Conservation (phyloP, 2,329 filamentous ascomycete species). For the Sporothrix schenckii region DNA sequence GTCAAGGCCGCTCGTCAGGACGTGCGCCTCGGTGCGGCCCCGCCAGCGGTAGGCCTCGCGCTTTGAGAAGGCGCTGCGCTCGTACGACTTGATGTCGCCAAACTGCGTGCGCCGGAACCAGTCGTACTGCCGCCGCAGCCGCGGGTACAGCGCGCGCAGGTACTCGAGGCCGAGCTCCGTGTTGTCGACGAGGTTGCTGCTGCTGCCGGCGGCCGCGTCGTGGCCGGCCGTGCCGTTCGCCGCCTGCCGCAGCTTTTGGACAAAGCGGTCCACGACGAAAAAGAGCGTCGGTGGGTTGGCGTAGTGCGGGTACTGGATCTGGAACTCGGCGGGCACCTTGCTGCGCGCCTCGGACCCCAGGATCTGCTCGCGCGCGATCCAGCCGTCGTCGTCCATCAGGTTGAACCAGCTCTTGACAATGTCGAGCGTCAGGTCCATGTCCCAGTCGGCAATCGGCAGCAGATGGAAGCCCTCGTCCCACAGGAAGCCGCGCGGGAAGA, state of each 20-base stretch:
- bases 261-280: constrained; percentile 80
- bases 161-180: constrained; percentile 69
- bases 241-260: constrained; percentile 70
- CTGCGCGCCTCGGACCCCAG: constrained; percentile 87
- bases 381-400: constrained; percentile 94
- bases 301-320: constrained; percentile 94
- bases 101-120: constrained; percentile 94
- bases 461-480: constrained; percentile 99
- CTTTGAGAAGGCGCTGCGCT: constrained; percentile 82
- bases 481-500: constrained; percentile 94
- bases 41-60: constrained; percentile 96
- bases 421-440: constrained; percentile 82
- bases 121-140: constrained; percentile 84
- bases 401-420: constrained; percentile 96
- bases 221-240: constrained; percentile 52
- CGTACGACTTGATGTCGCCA: constrained; percentile 88
- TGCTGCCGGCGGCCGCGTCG: constrained; percentile 49
- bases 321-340: constrained; percentile 92
- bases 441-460: constrained; percentile 89
- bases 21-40: constrained; percentile 81
- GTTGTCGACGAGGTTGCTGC: constrained; percentile 68
- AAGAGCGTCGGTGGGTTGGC: constrained; percentile 96
- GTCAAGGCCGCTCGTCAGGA: constrained; percentile 90
- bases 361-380: constrained; percentile 97
- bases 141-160: constrained; percentile 77